Evolutionary conservation across 1,139 yeast species (phyloP).

Genomic region (Saccharomyces hybrid): DNA sequence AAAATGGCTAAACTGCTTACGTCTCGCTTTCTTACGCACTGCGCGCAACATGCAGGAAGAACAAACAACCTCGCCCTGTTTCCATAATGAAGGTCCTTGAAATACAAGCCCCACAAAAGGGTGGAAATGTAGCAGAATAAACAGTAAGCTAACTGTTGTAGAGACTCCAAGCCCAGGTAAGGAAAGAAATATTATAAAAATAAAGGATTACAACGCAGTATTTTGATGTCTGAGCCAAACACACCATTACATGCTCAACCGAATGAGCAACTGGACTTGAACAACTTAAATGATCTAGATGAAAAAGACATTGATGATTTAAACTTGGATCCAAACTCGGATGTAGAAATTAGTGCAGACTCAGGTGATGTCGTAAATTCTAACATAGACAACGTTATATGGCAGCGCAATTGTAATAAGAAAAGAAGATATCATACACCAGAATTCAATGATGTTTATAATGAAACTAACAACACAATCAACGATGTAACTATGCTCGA

Average conservation of each 20-base stretch:
- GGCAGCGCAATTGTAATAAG: neutral
- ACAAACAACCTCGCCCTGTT: neutral
- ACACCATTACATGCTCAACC: conserved; percentile 47
- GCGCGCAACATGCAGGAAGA: neutral
- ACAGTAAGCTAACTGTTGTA: neutral
- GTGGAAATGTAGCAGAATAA: neutral
- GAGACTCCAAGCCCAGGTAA: neutral
- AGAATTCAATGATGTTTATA: conserved; percentile 6
- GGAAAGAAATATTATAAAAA: neutral
- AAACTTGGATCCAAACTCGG: conserved; percentile 17
- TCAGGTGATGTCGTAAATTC: neutral
- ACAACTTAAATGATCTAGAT: conserved; percentile 28
- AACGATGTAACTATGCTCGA: conserved; percentile 13
- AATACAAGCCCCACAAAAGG: neutral
- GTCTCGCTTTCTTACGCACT: neutral
- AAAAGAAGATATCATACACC: neutral
- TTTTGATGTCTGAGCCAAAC: conserved; percentile 33
- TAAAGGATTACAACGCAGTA: neutral
- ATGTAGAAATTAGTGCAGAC: conserved; percentile 27
- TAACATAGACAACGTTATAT: neutral
- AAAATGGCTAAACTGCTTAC: neutral
- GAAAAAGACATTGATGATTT: conserved; percentile 28
- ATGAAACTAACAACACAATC: neutral
- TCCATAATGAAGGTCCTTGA: neutral
- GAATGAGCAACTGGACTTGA: conserved; percentile 36